Conservation (phyloP, 2,329 filamentous ascomycete species). For the Penicillium sp. region DNA sequence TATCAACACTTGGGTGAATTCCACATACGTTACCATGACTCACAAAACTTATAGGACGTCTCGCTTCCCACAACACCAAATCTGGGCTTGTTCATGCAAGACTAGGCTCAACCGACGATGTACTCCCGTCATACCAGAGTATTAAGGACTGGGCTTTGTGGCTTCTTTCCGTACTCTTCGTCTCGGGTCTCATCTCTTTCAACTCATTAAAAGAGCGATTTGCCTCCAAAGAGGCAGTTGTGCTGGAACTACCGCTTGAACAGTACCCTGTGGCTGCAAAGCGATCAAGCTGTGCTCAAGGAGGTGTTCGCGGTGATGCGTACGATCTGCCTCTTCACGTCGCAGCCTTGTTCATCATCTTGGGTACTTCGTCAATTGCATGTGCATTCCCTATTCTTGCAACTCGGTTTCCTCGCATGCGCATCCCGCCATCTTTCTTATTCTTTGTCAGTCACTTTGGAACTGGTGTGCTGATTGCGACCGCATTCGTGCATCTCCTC, state of each 20-base stretch:
- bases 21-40: neutral
- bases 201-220: constrained; percentile 15
- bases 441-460: constrained; percentile 68
- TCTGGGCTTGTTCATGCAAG: constrained; percentile 1
- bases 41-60: constrained; percentile 20
- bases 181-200: constrained; percentile 25
- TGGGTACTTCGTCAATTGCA: constrained; percentile 55
- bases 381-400: constrained; percentile 69
- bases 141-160: constrained; percentile 26
- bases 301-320: constrained; percentile 23
- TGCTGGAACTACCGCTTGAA: neutral
- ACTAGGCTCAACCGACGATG: neutral
- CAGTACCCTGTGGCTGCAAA: constrained; percentile 7
- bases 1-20: constrained; percentile 8
- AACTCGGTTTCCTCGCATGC: constrained; percentile 58
- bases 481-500: constrained; percentile 77
- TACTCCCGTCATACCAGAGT: constrained; percentile 12
- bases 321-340: constrained; percentile 68
- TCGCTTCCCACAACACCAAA: constrained; percentile 13
- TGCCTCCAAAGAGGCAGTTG: neutral
- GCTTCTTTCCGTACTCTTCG: constrained; percentile 29
- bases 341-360: constrained; percentile 64
- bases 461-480: constrained; percentile 82
- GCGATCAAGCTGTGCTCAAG: constrained; percentile 28
- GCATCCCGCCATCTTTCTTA: constrained; percentile 51